These are phyloP conservation scores for Neckera pumila DNA, from an alignment of 225 moss, liverwort and hornwort genomes.

Conservation along the genomic window DNA sequence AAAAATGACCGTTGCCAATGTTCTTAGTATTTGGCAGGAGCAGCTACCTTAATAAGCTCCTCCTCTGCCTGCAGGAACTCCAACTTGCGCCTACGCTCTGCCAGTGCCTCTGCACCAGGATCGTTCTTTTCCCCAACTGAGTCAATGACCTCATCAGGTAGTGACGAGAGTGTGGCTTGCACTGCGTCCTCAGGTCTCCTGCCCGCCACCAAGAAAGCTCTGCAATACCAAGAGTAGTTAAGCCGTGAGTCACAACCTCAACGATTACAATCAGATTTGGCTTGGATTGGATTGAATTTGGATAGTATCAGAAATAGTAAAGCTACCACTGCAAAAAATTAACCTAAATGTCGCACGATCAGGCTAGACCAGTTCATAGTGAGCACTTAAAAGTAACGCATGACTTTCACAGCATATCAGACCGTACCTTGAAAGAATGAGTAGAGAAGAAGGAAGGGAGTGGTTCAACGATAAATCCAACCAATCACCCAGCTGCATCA, in stretches of 20 bases:
- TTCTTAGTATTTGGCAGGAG: background rate
- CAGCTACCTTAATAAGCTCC: conserved; percentile 70
- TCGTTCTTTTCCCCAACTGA: conserved; percentile 57
- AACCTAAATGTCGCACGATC: background rate
- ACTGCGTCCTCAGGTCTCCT: conserved; percentile 80
- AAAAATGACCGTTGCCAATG: background rate
- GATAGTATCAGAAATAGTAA: background rate
- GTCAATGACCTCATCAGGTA: conserved; percentile 94
- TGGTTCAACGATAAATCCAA: conserved; percentile 96
- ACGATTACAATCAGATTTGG: background rate
- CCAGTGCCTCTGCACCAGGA: conserved; percentile 68
- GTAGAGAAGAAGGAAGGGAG: conserved; percentile 88
- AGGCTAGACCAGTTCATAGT: background rate
- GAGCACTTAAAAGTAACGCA: background rate
- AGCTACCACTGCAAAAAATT: background rate
- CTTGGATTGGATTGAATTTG: background rate
- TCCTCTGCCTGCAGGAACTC: conserved; percentile 82
- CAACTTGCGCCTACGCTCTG: conserved; percentile 93
- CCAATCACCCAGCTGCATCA: conserved; percentile 86
- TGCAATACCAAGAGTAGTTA: conserved; percentile 16
- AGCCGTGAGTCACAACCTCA: background rate
- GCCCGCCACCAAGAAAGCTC: conserved; percentile 94
- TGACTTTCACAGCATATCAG: background rate
- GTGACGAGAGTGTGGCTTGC: conserved; percentile 92
- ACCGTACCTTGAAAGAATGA: conserved; percentile 87